Percentiles rank a stretch among this genome's conserved stretches.
phyloP scores from a whole-genome alignment of 306 rosid species.

The Hippophae gyantsensis region DNA sequence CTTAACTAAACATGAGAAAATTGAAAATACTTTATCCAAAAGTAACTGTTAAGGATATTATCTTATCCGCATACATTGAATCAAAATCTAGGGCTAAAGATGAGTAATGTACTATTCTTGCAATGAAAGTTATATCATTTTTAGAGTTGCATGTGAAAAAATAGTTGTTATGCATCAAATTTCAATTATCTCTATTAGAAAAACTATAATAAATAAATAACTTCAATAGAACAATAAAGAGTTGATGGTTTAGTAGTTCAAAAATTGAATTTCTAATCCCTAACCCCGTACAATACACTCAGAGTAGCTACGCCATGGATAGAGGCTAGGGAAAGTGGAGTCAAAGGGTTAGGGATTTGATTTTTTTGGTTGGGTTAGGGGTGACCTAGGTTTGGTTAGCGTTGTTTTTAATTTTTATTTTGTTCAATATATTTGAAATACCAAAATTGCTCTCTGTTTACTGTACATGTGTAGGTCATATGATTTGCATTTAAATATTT shows the following conservation, averaged over 20 bases:
- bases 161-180: constrained; percentile 41
- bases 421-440: too few relatives aligned
- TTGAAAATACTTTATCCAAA: constrained; percentile 3
- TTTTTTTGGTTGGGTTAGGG: too few relatives aligned
- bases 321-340: too few relatives aligned
- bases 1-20: constrained; percentile 46
- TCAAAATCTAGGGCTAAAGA: constrained; percentile 24
- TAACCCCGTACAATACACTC: too few relatives aligned
- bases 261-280: constrained; percentile 1
- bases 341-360: too few relatives aligned
- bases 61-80: constrained; percentile 8
- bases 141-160: constrained; percentile 39
- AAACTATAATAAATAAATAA: neutral
- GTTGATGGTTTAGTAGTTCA: constrained; percentile 11
- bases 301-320: too few relatives aligned
- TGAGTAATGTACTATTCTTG: constrained; percentile 12
- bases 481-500: too few relatives aligned
- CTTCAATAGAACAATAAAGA: constrained; percentile 15
- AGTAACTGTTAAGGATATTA: neutral
- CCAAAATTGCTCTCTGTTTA: too few relatives aligned
- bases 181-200: constrained; percentile 15
- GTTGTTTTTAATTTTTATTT: too few relatives aligned
- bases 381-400: too few relatives aligned
- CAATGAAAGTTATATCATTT: constrained; percentile 24
- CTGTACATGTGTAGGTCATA: too few relatives aligned